Evolutionary conservation across 306 rosid genomes (phyloP).

Genomic region (Ceratonia siliqua): DNA sequence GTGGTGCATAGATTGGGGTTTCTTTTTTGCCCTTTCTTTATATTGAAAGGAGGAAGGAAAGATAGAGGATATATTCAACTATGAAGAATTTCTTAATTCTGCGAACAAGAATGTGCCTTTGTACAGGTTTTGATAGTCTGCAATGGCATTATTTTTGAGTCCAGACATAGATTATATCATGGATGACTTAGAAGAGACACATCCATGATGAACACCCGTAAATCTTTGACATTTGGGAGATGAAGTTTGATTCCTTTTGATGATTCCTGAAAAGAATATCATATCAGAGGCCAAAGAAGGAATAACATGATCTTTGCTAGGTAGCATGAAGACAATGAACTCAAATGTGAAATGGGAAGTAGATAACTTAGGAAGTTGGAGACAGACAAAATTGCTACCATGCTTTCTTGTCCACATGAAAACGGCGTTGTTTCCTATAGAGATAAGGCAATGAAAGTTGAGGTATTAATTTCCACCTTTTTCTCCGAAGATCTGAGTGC

Average conservation of each 20-base stretch:
- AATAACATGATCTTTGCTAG: no score
- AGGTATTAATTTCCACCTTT: no score
- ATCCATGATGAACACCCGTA: background rate
- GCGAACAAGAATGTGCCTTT: background rate
- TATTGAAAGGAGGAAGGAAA: background rate
- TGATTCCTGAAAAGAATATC: background rate
- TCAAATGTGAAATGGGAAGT: no score
- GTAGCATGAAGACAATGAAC: no score
- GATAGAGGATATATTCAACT: no score
- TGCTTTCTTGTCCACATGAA: background rate
- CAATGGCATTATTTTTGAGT: background rate
- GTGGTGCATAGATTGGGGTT: no score
- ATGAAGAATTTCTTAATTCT: no score
- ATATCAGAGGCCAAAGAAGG: background rate
- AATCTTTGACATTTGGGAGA: background rate
- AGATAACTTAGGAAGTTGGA: no score
- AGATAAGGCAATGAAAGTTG: no score
- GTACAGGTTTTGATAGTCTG: background rate
- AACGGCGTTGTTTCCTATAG: background rate
- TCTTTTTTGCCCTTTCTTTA: no score
- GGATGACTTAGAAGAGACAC: background rate
- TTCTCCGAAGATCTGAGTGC: no score
- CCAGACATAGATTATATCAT: background rate
- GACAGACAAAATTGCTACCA: background rate
- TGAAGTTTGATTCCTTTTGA: background rate